Percentiles rank a stretch among this genome's conserved stretches.
phyloP scores from a whole-genome alignment of 1,284 basidiomycete genomes.

The Sanghuangporus sanghuang region DNA sequence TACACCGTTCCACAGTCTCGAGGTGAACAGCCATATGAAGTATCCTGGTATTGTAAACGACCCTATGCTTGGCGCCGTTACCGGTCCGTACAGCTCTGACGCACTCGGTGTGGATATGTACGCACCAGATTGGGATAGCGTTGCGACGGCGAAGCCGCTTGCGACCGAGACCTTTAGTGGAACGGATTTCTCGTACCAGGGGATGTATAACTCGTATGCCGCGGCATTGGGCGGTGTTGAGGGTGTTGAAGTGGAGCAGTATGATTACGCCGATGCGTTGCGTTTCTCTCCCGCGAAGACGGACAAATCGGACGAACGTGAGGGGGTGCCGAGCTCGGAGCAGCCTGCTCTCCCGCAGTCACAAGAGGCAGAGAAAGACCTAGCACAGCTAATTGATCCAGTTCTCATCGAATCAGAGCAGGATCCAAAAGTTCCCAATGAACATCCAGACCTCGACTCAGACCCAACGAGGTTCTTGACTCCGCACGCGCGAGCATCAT shows the following conservation, averaged over 20 bases:
- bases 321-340: no score
- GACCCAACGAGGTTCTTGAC: not conserved
- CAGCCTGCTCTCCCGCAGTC: no score
- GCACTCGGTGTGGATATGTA: not conserved
- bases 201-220: not conserved
- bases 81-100: not conserved
- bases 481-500: not conserved
- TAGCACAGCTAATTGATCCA: not conserved
- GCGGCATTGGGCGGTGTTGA: not conserved
- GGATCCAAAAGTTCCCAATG: not conserved
- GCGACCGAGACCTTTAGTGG: not conserved
- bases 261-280: no score
- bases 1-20: not conserved
- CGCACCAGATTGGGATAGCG: not conserved
- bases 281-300: not conserved
- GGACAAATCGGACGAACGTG: not conserved
- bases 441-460: not conserved
- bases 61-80: not conserved
- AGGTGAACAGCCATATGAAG: not conserved
- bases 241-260: no score
- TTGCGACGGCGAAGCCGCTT: not conserved
- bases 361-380: not conserved
- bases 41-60: not conserved
- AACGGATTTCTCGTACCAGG: not conserved
- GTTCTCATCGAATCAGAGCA: not conserved